Evolutionary conservation across 1,139 yeast species (phyloP), one percentile per base, ranked within the genome.

Genomic region (Protomyces inouyei): DNA sequence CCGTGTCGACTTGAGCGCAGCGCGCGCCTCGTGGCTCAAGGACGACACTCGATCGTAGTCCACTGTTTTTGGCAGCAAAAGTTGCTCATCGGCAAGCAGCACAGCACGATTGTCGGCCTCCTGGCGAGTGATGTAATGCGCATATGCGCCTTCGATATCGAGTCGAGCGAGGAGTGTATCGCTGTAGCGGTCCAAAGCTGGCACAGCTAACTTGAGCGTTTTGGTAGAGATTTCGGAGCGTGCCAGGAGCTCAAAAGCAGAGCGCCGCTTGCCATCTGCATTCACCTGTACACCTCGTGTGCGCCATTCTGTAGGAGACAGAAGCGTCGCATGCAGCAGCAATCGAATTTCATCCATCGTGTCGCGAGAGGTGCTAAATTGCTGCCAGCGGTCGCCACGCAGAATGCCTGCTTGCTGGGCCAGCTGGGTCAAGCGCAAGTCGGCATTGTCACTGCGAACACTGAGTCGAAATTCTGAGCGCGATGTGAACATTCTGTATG

Each of bases 401-500:
- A 93, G 87, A 2, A 86, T 86, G 0, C 98, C 98, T 0, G 81
- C 74, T 0, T 78, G 71, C 60, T 82, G 78, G 0, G 96, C 98
- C 67, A 78, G 75, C 65, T 80, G 83, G 0, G 98, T 92, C 64
- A 95, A 77, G 67, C 99, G 78, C 65, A 81, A 74, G 72, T 95
- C 98, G 0, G 99, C 98, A 76, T 93, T 95, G 74, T 95, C 98
- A 0, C 97, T 85, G 66, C 99, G 80, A 8, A 91, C 87, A 36
- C 92, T 86, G 53, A 95, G 83, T 72, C 98, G 80, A 74, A 90
- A 95, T 73, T 95, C 99, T 0, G 96, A 88, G 64, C 99, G 81
- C 1, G 97, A 90, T 0, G 98, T 95, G 73, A 95, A 95, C 98
- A 95, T 95, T 68, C 99, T 80, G 74, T 95, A 95, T 0, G 99